Evolutionary conservation across 305 asterid species (phyloP).

Genomic region (Caryopteris hybrid): DNA sequence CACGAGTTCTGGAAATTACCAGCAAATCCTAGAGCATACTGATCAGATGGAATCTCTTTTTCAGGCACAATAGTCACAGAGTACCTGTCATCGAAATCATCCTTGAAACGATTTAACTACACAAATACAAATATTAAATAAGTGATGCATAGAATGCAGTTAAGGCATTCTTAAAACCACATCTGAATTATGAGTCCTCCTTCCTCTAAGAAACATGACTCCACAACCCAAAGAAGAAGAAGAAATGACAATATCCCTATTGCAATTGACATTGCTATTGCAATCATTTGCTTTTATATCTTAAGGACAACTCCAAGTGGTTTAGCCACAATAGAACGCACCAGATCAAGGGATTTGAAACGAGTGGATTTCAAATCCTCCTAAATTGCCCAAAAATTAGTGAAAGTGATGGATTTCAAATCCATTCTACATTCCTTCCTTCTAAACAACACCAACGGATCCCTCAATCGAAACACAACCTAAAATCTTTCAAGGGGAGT

Average conservation of each 20-base stretch:
- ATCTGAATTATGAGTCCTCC: not conserved
- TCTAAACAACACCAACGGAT: no score
- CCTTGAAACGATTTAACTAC: not conserved
- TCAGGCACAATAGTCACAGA: slow-evolving; percentile 67
- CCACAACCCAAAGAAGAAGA: no score
- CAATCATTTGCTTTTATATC: no score
- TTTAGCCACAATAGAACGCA: no score
- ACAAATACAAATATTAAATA: not conserved
- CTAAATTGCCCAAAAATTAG: no score
- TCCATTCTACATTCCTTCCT: no score
- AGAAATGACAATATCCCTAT: no score
- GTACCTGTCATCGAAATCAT: slow-evolving; percentile 48
- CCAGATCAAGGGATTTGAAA: no score
- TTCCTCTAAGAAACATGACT: not conserved
- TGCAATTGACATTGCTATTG: no score
- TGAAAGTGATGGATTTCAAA: no score
- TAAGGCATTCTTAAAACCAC: not conserved
- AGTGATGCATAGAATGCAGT: not conserved
- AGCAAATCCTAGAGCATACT: slow-evolving; percentile 76
- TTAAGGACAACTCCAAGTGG: no score
- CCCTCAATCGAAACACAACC: not conserved
- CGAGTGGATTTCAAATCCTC: no score
- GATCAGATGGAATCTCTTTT: slow-evolving; percentile 64
- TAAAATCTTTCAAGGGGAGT: not conserved
- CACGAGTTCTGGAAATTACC: slow-evolving; percentile 39